Evolutionary conservation across 2,329 filamentous ascomycete species (phyloP).

Genomic region (Furcasterigmium sp.): DNA sequence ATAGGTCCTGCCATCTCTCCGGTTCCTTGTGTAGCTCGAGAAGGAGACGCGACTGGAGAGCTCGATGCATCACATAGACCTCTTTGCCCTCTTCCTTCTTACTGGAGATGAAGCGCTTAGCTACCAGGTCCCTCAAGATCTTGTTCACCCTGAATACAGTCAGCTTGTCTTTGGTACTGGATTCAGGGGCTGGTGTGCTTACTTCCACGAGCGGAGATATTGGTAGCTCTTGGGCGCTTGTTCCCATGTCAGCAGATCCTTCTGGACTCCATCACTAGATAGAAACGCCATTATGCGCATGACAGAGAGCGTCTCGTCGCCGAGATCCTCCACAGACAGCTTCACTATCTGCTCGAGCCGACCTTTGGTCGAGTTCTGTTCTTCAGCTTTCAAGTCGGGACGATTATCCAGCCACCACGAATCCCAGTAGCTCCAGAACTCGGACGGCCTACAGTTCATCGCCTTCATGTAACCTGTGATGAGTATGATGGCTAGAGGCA

Average conservation of each 20-base stretch:
- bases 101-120: slow-evolving; percentile 7
- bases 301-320: slow-evolving; percentile 9
- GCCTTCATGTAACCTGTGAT: slow-evolving; percentile 13
- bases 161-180: no score
- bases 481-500: slow-evolving; percentile 11
- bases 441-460: slow-evolving; percentile 8
- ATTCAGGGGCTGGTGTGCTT: no score
- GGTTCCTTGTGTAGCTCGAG: slow-evolving; percentile 10
- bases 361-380: not conserved
- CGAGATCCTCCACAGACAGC: slow-evolving; percentile 10
- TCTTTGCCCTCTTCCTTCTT: slow-evolving; percentile 9
- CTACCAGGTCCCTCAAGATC: slow-evolving; percentile 3
- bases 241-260: slow-evolving; percentile 10
- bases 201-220: slow-evolving; percentile 7
- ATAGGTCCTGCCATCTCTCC: slow-evolving; percentile 6
- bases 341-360: slow-evolving; percentile 11
- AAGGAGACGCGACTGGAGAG: slow-evolving; percentile 9
- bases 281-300: slow-evolving; percentile 13
- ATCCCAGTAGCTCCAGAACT: slow-evolving; percentile 13
- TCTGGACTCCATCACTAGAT: slow-evolving; percentile 11
- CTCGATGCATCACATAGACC: slow-evolving; percentile 9
- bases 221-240: slow-evolving; percentile 3
- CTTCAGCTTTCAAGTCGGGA: slow-evolving; percentile 3
- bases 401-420: slow-evolving; percentile 9
- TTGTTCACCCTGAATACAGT: slow-evolving; percentile 3